Percentiles rank a stretch among this genome's conserved stretches.
Conservation (phyloP, 441 rosid species). For the Corymbia citriodora region DNA sequence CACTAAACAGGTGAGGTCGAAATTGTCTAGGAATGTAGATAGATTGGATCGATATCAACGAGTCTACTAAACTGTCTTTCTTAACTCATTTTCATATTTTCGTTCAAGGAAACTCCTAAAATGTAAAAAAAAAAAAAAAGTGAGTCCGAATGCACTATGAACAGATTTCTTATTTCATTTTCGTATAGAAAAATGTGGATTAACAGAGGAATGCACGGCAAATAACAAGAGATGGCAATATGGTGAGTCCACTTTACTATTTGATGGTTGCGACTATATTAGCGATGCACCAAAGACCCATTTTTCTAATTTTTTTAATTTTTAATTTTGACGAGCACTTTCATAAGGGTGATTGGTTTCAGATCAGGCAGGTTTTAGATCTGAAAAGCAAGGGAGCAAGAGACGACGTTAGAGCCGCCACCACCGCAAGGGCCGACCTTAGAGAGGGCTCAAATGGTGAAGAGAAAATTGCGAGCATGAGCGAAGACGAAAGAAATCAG, state of each 20-base stretch:
- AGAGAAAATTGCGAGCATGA: no score
- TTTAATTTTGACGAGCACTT: neutral
- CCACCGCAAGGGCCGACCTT: no score
- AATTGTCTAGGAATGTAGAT: accelerated
- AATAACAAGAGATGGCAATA: neutral
- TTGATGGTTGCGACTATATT: neutral
- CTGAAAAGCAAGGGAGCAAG: neutral
- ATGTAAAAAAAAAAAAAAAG: neutral
- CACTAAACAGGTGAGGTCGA: no score
- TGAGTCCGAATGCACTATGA: neutral
- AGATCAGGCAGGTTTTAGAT: no score
- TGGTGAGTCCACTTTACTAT: neutral
- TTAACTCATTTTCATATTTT: neutral
- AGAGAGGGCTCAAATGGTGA: no score
- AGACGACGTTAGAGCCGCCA: neutral
- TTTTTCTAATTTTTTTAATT: accelerated
- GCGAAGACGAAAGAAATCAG: neutral
- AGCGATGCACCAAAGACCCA: neutral
- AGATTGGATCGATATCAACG: neutral
- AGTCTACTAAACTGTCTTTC: neutral
- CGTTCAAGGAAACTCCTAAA: neutral
- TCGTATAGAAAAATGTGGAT: neutral
- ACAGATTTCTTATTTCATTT: neutral
- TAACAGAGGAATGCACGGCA: neutral
- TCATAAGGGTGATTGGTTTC: neutral